Conservation (phyloP, 192 early-diverging fungal genomes). For the Backusella psychrophila region DNA sequence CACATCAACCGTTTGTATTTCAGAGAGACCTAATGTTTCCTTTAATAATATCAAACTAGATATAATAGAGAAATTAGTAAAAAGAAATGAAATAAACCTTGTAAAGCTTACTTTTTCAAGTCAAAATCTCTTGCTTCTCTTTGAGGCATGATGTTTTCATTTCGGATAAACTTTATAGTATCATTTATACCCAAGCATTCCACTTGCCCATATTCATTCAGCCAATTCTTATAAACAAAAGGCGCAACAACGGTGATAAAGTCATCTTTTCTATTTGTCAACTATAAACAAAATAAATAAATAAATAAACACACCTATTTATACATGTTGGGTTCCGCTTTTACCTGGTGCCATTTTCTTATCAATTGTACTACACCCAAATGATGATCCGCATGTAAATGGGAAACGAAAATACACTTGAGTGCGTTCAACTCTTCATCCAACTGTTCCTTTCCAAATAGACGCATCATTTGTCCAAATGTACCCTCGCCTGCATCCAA, state of each 20-base stretch:
- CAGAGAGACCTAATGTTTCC: constrained; percentile 47
- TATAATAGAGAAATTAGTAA: background rate
- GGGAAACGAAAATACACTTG: constrained; percentile 83
- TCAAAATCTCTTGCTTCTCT: background rate
- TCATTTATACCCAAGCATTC: constrained; percentile 60
- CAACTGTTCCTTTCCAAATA: constrained; percentile 59
- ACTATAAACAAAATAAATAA: background rate
- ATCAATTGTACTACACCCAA: constrained; percentile 79
- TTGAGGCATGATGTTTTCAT: constrained; percentile 26
- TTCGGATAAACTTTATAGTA: constrained; percentile 48
- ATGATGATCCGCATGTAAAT: constrained; percentile 98
- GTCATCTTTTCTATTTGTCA: constrained; percentile 11
- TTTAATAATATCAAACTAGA: constrained; percentile 21
- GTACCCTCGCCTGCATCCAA: constrained; percentile 94
- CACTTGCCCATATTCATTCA: constrained; percentile 66
- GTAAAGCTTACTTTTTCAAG: background rate
- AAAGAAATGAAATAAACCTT: background rate
- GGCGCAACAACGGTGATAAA: constrained; percentile 58
- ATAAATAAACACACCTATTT: background rate
- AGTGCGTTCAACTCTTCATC: constrained; percentile 57
- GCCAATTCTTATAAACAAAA: constrained; percentile 49
- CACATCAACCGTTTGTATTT: constrained; percentile 67
- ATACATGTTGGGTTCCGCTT: background rate
- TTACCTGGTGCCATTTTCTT: constrained; percentile 64
- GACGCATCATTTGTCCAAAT: constrained; percentile 76